phyloP scores from a whole-genome alignment of 177 flowering plant genomes.

The Vitis hybrid region DNA sequence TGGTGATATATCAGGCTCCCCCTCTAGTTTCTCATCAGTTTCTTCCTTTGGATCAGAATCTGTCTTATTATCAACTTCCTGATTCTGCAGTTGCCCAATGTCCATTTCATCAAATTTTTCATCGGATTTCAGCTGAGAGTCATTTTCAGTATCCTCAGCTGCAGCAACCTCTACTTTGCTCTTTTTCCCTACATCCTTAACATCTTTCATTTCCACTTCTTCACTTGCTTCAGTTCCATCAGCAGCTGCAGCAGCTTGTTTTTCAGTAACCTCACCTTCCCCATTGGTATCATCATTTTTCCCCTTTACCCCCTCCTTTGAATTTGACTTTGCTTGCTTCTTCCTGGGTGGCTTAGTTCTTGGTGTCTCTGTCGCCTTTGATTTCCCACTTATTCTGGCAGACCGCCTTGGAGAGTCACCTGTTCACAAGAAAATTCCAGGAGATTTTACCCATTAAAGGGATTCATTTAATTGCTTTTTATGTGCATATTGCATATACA shows the following conservation, averaged over 20 bases:
- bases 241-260: constrained; percentile 14
- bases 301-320: constrained; percentile 20
- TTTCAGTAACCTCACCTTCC: constrained; percentile 10
- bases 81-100: not conserved
- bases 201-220: constrained; percentile 26
- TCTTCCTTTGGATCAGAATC: constrained; percentile 9
- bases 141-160: not conserved
- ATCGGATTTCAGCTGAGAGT: not conserved
- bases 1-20: constrained; percentile 2
- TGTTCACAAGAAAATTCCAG: constrained; percentile 11
- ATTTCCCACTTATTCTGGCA: constrained; percentile 32
- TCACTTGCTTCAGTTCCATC: constrained; percentile 16
- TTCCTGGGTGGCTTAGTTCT: constrained; percentile 31
- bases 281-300: constrained; percentile 7
- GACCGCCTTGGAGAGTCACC: constrained; percentile 50
- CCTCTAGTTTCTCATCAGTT: too few relatives aligned
- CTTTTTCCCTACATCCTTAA: constrained; percentile 16
- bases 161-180: constrained; percentile 1
- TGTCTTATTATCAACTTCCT: not conserved
- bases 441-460: not conserved
- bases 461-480: not conserved
- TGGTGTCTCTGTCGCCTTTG: constrained; percentile 28
- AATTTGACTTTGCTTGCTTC: constrained; percentile 21
- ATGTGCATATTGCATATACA: not conserved
- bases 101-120: constrained; percentile 5